phyloP scores from a whole-genome alignment of 768 basidiomycete species.

The Pisolithus tinctorius region DNA sequence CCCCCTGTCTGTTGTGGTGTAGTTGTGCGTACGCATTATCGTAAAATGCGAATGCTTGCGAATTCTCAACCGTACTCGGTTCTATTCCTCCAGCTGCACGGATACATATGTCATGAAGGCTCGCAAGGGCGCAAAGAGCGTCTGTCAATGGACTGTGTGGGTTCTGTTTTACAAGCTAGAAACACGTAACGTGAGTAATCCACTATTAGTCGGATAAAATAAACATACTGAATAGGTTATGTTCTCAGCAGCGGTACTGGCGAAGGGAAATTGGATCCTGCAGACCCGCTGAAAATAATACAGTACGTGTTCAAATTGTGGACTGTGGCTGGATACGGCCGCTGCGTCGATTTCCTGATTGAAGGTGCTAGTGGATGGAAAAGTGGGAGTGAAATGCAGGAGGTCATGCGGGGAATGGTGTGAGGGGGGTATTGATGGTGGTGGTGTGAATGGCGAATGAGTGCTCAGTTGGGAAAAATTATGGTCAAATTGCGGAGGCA shows the following conservation, averaged over 20 bases:
- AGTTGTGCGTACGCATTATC: constrained; percentile 64
- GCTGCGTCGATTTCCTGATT: constrained; percentile 9
- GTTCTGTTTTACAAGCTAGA: constrained; percentile 48
- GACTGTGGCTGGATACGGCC: constrained; percentile 31
- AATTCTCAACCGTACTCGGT: constrained; percentile 46
- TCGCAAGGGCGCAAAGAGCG: constrained; percentile 71
- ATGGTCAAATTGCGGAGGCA: constrained; percentile 21
- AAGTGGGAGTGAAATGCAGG: constrained; percentile 27
- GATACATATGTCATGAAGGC: constrained; percentile 58
- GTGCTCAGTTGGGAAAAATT: constrained; percentile 21
- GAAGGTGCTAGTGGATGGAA: constrained; percentile 26
- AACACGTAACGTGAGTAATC: constrained; percentile 11
- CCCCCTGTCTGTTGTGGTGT: constrained; percentile 45
- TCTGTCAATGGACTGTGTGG: constrained; percentile 66
- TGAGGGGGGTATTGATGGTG: constrained; percentile 27
- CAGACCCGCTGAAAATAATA: constrained; percentile 75
- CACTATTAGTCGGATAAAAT: not conserved
- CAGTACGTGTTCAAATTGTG: constrained; percentile 54
- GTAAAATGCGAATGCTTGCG: constrained; percentile 58
- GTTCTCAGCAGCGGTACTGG: constrained; percentile 54
- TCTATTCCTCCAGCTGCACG: constrained; percentile 60
- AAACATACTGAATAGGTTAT: constrained; percentile 57
- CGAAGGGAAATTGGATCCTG: constrained; percentile 59
- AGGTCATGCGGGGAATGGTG: constrained; percentile 29
- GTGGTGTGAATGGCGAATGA: constrained; percentile 30